These are phyloP conservation scores for Paecilomyces formosus DNA, from an alignment of 2,329 filamentous ascomycete species.

Conservation along the genomic window DNA sequence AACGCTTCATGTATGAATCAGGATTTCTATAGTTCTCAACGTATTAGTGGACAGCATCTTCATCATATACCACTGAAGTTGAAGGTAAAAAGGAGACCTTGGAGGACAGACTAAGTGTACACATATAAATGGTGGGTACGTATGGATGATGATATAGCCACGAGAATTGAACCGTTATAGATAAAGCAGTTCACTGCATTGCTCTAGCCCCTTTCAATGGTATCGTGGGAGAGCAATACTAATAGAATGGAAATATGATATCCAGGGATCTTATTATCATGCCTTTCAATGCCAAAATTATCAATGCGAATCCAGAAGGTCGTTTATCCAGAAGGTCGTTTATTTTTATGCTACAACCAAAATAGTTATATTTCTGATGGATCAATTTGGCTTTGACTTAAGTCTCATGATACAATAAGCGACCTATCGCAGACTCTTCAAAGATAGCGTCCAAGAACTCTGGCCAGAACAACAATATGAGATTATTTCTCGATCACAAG, in stretches of 20 bases:
- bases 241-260: neutral
- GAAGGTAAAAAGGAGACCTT: neutral
- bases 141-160: neutral
- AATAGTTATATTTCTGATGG: too few species aligned
- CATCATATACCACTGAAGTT: neutral
- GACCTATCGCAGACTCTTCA: conserved; percentile 19
- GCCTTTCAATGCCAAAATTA: neutral
- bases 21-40: too few species aligned
- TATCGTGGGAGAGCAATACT: neutral
- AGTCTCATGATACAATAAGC: conserved; percentile 8
- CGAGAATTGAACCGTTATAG: neutral
- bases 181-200: neutral
- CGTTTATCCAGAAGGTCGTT: neutral
- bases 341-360: too few species aligned
- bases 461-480: neutral
- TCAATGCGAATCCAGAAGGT: neutral
- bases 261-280: neutral
- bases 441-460: too few species aligned
- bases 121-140: neutral
- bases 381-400: too few species aligned
- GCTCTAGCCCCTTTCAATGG: neutral
- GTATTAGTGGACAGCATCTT: neutral
- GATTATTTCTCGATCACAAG: neutral
- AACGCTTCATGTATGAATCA: too few species aligned
- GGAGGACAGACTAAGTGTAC: neutral